These are phyloP conservation scores for Diplodia corticola DNA, from an alignment of 2,329 filamentous ascomycete species.

Conservation along the genomic window DNA sequence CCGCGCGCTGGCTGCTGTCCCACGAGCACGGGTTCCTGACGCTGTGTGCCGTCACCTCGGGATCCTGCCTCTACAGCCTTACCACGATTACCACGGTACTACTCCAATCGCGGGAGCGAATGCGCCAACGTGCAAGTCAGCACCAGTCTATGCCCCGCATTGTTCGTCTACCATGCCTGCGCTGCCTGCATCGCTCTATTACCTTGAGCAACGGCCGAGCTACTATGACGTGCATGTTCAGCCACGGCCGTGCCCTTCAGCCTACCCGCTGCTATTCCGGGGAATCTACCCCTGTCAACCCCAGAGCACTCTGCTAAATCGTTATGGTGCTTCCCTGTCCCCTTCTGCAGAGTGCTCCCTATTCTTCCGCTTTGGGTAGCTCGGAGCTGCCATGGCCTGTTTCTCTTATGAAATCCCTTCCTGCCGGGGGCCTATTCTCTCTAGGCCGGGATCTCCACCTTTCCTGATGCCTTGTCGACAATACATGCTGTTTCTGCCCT, in stretches of 20 bases:
- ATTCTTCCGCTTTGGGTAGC: background rate
- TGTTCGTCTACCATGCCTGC: constrained; percentile 1
- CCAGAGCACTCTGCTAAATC: background rate
- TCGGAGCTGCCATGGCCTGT: background rate
- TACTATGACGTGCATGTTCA: constrained; percentile 18
- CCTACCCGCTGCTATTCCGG: constrained; percentile 7
- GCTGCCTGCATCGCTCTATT: constrained; percentile 5
- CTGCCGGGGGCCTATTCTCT: background rate
- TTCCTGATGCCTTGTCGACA: constrained; percentile 7
- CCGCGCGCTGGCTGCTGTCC: background rate
- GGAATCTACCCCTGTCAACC: background rate
- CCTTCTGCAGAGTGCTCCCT: background rate
- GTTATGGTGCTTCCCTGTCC: background rate
- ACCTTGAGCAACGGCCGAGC: constrained; percentile 2
- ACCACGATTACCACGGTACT: constrained; percentile 1
- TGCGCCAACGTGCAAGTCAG: background rate
- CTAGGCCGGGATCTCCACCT: background rate
- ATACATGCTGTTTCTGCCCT: constrained; percentile 6
- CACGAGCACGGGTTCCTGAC: constrained; percentile 7
- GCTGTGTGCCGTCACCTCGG: background rate
- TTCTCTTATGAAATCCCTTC: constrained; percentile 7
- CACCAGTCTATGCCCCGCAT: constrained; percentile 7
- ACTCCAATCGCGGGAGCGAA: constrained; percentile 6
- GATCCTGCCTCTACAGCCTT: background rate
- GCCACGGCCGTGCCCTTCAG: background rate